A percentile compares a stretch with the other conserved stretches of the same genome.
phyloP scores from a whole-genome alignment of 768 basidiomycete species.

The Amanita brunnescens region DNA sequence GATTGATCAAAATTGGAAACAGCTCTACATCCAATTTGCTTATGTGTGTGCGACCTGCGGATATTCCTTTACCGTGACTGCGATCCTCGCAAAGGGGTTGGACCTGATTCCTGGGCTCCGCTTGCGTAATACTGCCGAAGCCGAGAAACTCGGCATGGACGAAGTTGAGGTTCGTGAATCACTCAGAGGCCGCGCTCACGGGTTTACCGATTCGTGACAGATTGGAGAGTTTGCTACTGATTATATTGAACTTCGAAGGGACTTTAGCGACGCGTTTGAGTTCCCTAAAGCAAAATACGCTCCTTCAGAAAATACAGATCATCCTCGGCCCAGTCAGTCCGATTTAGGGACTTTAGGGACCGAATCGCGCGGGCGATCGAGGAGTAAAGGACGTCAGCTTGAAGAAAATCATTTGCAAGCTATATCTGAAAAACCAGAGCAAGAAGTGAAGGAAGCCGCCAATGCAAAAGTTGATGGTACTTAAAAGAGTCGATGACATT shows the following conservation, averaged over 20 bases:
- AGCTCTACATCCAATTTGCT: constrained; percentile 70
- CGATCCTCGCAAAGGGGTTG: constrained; percentile 46
- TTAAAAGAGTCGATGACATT: too few species aligned
- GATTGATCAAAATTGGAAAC: constrained; percentile 70
- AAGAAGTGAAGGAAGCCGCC: constrained; percentile 6
- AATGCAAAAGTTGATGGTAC: neutral
- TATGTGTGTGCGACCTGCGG: constrained; percentile 49
- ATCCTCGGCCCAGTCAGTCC: neutral
- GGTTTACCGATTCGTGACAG: constrained; percentile 20
- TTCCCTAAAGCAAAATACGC: neutral
- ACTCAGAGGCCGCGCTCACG: neutral
- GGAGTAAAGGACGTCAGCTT: constrained; percentile 2
- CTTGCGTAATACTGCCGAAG: constrained; percentile 43
- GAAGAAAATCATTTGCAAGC: constrained; percentile 10
- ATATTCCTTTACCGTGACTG: constrained; percentile 58
- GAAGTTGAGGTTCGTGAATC: constrained; percentile 48
- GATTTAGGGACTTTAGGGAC: neutral
- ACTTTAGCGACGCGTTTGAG: constrained; percentile 37
- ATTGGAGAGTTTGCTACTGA: constrained; percentile 65
- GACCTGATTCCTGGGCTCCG: constrained; percentile 52
- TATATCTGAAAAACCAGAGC: constrained; percentile 24
- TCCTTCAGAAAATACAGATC: neutral
- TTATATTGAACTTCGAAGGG: constrained; percentile 61
- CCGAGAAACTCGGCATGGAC: constrained; percentile 58
- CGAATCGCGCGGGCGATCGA: neutral